Evolutionary conservation across 352 stramenopile genomes (phyloP), one percentile per base, ranked within the genome.

Genomic region (Blastocystis sp.): DNA sequence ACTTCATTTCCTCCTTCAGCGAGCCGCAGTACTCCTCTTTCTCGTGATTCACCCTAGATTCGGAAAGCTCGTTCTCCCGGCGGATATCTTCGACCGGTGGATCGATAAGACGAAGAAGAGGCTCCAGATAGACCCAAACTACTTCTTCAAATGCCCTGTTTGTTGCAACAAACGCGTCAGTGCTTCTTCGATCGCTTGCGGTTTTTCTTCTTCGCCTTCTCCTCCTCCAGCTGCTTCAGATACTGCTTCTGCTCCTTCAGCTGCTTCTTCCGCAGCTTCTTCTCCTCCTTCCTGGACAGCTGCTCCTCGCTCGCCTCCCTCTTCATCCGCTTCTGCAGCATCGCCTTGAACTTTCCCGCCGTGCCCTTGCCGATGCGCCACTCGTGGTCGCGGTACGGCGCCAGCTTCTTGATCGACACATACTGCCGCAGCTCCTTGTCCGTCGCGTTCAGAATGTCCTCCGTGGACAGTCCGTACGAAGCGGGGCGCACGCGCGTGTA

Each of bases 361-460:
- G 91, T 71, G 28, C 91, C 90, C 7, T 89, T 89, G 61, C 91
- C 90, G 67, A 95, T 89, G 17, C 70, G 70, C 89, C 92, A 95
- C 88, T 96, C 93, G 0, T 91, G 86, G n/a, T 96, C 93, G 17
- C 90, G 88, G 90, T 98, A 99, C 1, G 96, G 95, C 17, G 95
- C 96, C 89, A 98, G 92, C 70, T 95, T 95, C 92, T 98, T 98
- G 28, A 99, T 92, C 61, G 94, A 97, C 61, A 99, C 96, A 86
- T 97, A 96, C 88, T 95, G 91, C 88, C 98, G 97, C 17, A 99
- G 92, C 38, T 97, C 94, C 61, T 94, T 94, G 91, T 99, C 96
- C 76, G 97, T 93, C 1, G 97, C 95, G 21, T 95, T 91, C 88
- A 99, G 93, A 89, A 99, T 98, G 88, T 99, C 97, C 65, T 98